Evolutionary conservation across 2,329 filamentous ascomycete species (phyloP), one percentile per base, ranked within the genome.

Genomic region (Aaosphaeria arxii): DNA sequence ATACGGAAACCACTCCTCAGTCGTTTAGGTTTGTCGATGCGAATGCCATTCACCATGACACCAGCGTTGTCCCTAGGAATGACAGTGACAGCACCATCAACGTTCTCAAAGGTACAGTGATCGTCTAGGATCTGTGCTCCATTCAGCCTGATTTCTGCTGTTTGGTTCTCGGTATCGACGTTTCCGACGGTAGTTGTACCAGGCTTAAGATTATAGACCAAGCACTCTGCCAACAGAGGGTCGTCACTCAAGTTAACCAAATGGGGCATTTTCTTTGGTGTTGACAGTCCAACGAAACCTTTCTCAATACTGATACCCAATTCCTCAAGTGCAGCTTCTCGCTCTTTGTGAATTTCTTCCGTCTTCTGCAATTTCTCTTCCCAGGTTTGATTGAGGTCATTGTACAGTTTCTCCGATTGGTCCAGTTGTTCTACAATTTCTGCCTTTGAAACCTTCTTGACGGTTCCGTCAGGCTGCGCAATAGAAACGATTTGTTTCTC

Each of bases 181-280:
- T 97, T 96, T 17, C 94, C 94, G 17, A 99, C 94, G 0, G 89
- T 92, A 0, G 94, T 99, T 6, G 84, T 88, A 31, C 94, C 94
- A 5, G 94, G 92, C 71, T 99, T 99, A 58, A 99, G 82, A 63
- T 99, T 99, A 75, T 99, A 99, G 36, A 99, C 90, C 49, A 99
- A 77, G 72, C 94, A 99, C 74, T 99, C 94, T 5, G 92, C 91
- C 40, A 99, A 80, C 31, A 99, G 78, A 6, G 94, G 94, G 56
- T 79, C 77, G 48, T 79, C 76, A 56, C 91, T 96, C 58, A 99
- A 74, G 69, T 99, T 99, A 72, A 99, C 94, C 72, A 99, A 75
- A 83, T 99, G 94, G 6, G 94, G 94, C 89, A 97, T 99, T 74
- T 96, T 96, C 76, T 99, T 99, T 1, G 94, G 94, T 17, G 91